Base-by-base conservation (phyloP, 176 grass and related monocot genomes). In the Aegilops longissima region DNA sequence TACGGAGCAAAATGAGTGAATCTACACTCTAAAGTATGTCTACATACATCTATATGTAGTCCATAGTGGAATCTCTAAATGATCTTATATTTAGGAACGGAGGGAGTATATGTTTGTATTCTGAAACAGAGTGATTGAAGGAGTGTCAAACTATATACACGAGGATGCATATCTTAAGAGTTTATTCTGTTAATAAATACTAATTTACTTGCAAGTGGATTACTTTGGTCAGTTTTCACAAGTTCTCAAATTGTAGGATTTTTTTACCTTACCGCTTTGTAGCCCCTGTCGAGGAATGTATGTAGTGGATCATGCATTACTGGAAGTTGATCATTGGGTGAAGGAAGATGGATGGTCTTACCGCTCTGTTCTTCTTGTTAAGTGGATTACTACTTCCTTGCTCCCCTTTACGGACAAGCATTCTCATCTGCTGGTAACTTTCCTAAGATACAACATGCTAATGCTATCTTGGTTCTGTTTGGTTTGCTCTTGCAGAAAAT, bases 191-290 rank as follows among this genome's bases (percentile, higher is more conserved):
- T 33, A 66, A 31, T 30, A 16, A 66, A 31, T 38, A 38, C 38
- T 39, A 39, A 38, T 38, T 33, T 70, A 70, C 67, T 18, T 70
- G 31, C 33, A 70, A 36, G 36, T 70, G 67, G 33, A 70, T 70
- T 70, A 70, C 67, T 70, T 70, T 70, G 33, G 67, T 36, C 17
- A 70, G 17, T 70, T 38, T 34, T 70, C 17, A 38, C 67, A 18
- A 21, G 67, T 70, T 70, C 6, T 70, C 36, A 70, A 70, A 36
- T 70, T 70, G 67, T 70, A 70, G 66, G 66, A 70, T 70, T 70
- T 20, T 33, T 70, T 70, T 36, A 70, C 67, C 8, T 20, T 70
- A 38, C 67, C 67, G 18, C 33, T 36, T 4, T 70, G 67, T 70
- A 70, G 33, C 17, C 67, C 67, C 17, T 70, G 4, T 38, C 67